Evolutionary conservation across 1,284 basidiomycete species (phyloP).

Genomic region (Omphalotus olearius): DNA sequence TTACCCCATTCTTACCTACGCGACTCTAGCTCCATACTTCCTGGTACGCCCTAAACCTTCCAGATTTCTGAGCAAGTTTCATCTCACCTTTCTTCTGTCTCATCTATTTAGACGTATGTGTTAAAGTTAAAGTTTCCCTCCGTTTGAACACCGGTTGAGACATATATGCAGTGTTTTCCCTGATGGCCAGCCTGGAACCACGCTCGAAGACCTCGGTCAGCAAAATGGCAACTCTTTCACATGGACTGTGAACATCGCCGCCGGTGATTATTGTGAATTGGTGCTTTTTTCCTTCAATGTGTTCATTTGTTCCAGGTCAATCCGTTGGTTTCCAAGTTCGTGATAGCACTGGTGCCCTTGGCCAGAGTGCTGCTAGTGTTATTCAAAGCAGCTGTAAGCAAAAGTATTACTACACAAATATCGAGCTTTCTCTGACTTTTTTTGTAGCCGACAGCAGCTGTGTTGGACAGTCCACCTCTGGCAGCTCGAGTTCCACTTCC

Average conservation of each 20-base stretch:
- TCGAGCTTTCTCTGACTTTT: constrained; percentile 9
- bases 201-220: constrained; percentile 35
- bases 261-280: constrained; percentile 27
- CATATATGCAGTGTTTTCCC: constrained; percentile 35
- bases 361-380: constrained; percentile 48
- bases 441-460: constrained; percentile 30
- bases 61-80: constrained; percentile 5
- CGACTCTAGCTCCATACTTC: constrained; percentile 42
- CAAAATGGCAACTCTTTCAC: constrained; percentile 33
- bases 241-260: constrained; percentile 41
- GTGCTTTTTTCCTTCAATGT: too few species aligned
- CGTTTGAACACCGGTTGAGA: background rate
- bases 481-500: constrained; percentile 13
- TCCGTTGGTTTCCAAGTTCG: constrained; percentile 46
- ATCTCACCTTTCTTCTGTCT: constrained; percentile 11
- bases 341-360: constrained; percentile 44
- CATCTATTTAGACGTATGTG: constrained; percentile 19
- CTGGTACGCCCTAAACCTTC: constrained; percentile 37
- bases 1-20: constrained; percentile 12
- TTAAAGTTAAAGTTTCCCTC: constrained; percentile 16
- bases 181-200: constrained; percentile 30
- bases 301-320: constrained; percentile 30
- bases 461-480: constrained; percentile 21
- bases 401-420: constrained; percentile 7
- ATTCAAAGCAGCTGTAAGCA: constrained; percentile 43